Evolutionary conservation across 163 green algal species (phyloP).

Genomic region (Scenedesmus sp.): DNA sequence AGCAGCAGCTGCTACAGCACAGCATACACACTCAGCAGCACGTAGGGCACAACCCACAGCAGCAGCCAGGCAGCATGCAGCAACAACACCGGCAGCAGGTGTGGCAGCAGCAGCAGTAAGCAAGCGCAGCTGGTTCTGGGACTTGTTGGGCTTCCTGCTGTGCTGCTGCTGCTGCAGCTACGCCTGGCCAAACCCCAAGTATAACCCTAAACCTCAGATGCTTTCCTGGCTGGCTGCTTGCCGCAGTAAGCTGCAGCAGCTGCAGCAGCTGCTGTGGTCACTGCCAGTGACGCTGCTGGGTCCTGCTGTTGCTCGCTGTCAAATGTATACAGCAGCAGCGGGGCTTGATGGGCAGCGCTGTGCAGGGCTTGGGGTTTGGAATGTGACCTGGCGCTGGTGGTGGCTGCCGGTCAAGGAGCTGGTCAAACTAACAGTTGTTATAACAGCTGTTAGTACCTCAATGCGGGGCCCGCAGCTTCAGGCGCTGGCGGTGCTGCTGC

Average conservation of each 20-base stretch:
- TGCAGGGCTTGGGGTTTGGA: slow-evolving; percentile 37
- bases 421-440: slow-evolving; percentile 1
- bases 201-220: not conserved
- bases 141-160: not conserved
- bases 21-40: not conserved
- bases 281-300: not conserved
- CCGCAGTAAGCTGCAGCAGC: not conserved
- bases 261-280: not conserved
- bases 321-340: not conserved
- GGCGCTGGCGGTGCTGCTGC: slow-evolving; percentile 4
- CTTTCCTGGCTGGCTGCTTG: not conserved
- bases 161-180: slow-evolving; percentile 13
- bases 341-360: not conserved
- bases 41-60: not conserved
- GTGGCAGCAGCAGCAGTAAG: not conserved
- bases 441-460: not conserved
- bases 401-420: slow-evolving; percentile 27
- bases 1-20: not conserved
- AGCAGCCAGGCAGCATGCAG: not conserved
- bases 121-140: not conserved
- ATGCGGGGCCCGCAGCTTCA: slow-evolving; percentile 27
- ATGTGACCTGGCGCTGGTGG: slow-evolving; percentile 38
- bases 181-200: not conserved
- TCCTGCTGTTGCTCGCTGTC: not conserved
- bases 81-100: not conserved